A percentile compares a stretch with the other conserved stretches of the same genome.
Conservation (phyloP, 2,329 filamentous ascomycete genomes). For the Akanthomyces lecanii region DNA sequence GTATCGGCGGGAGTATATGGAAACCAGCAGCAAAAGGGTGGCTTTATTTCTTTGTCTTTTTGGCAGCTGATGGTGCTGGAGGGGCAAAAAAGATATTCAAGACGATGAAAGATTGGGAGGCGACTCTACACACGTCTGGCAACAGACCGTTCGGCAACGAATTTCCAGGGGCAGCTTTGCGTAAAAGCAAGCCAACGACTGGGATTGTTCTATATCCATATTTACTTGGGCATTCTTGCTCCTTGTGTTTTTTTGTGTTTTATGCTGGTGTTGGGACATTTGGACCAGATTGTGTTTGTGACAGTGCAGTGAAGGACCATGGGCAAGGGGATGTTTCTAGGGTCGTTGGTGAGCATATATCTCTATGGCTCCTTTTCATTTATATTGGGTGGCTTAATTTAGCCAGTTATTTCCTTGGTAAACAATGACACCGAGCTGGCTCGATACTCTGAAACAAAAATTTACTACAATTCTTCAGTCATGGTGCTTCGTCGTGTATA, state of each 20-base stretch:
- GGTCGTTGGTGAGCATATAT: neutral
- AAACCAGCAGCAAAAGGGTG: neutral
- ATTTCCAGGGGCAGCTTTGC: neutral
- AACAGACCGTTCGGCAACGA: conserved; percentile 31
- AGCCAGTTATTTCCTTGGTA: conserved; percentile 8
- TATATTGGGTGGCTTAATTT: neutral
- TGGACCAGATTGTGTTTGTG: neutral
- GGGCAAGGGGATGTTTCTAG: neutral
- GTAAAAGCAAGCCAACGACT: neutral
- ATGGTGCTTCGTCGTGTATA: neutral
- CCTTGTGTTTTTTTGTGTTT: conserved; percentile 11
- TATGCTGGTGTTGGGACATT: conserved; percentile 17
- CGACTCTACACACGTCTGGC: conserved; percentile 27
- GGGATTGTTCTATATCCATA: conserved; percentile 17
- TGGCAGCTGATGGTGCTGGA: neutral
- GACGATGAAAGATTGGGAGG: conserved; percentile 21
- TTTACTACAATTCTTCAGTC: neutral
- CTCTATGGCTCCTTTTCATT: conserved; percentile 13
- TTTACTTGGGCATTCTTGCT: neutral
- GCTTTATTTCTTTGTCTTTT: neutral
- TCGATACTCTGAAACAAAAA: neutral
- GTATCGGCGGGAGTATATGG: neutral
- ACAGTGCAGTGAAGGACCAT: neutral
- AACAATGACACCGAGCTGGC: conserved; percentile 12
- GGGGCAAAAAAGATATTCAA: neutral